Conservation (phyloP, 2,329 filamentous ascomycete species). For the Byssochlamys sp. region DNA sequence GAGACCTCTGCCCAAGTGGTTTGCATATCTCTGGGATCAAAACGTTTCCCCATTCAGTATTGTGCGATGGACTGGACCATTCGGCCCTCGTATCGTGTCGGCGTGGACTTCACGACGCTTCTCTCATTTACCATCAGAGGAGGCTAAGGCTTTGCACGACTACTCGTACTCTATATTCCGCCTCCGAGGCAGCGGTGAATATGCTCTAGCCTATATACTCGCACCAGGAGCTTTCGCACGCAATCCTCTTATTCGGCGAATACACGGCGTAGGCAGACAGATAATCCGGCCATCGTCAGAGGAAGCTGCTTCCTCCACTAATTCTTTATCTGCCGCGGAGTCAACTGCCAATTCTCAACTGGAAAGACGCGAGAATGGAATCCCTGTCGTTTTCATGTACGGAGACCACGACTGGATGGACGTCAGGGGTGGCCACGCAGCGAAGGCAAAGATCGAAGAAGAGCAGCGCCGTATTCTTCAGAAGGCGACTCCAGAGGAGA, state of each 20-base stretch:
- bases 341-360: constrained; percentile 23
- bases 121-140: constrained; percentile 69
- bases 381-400: constrained; percentile 88
- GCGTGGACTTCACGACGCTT: constrained; percentile 92
- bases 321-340: constrained; percentile 4
- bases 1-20: constrained; percentile 67
- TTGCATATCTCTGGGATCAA: constrained; percentile 90
- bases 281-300: constrained; percentile 24
- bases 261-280: constrained; percentile 78
- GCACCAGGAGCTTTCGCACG: constrained; percentile 89
- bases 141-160: constrained; percentile 76
- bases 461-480: constrained; percentile 53
- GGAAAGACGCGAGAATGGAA: constrained; percentile 49
- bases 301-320: constrained; percentile 5
- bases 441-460: constrained; percentile 67
- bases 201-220: constrained; percentile 82
- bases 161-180: constrained; percentile 93
- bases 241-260: constrained; percentile 74
- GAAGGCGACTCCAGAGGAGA: constrained; percentile 56
- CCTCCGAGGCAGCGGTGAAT: constrained; percentile 85
- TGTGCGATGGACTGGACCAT: constrained; percentile 74
- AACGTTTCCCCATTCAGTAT: constrained; percentile 93
- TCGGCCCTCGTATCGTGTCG: constrained; percentile 84
- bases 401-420: constrained; percentile 99
- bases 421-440: constrained; percentile 69